Base-by-base conservation (phyloP, 164 flowering plant species). In the Pachysandra terminalis region DNA sequence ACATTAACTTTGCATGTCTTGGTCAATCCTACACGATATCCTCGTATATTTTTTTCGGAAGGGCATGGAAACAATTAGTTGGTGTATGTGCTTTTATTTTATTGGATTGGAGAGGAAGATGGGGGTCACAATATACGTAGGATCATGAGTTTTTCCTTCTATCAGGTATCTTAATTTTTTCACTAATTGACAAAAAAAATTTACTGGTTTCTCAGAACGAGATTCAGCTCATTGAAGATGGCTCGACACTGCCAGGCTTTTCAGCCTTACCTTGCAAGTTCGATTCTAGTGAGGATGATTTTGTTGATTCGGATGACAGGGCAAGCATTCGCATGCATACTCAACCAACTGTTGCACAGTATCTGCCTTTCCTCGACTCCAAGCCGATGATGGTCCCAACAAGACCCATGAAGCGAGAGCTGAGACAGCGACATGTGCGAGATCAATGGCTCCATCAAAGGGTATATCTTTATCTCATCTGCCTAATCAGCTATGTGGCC, bases 221-320 rank as follows among this genome's bases (percentile, higher is more conserved):
- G 80, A 76, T 88, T 63, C 95, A 88, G 77, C 86, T 96, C 52
- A 68, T 93, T 53, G 97, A 93, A 73, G 98, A 96, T 74, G 91
- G 92, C 71, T 75, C 87, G 73, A 91, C 84, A n/a, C 75, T 90
- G 45, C 85, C 87, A 57, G 89, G 90, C 69, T 84, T 83, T 63
- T 78, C 79, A 21, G 62, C 87, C 22, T 71, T 78, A 32, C 70
- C 91, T 61, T 70, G 75, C 74, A 91, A 81, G 78, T 80, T 81
- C 70, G 94, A 76, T 59, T 87, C 92, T 40, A 82, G 88, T 68
- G 99, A 96, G 72, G 98, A 96, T 58, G 96, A 96, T 68, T 84
- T 80, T 71, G 62, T 84, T 60, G 98, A 93, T 66, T 87, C 95
- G 23, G 98, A 93, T 77, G 97, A 93, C 65, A 74, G 82, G 79